phyloP scores from a whole-genome alignment of 2,329 filamentous ascomycete species.

The Aspergillus fijiensis region DNA sequence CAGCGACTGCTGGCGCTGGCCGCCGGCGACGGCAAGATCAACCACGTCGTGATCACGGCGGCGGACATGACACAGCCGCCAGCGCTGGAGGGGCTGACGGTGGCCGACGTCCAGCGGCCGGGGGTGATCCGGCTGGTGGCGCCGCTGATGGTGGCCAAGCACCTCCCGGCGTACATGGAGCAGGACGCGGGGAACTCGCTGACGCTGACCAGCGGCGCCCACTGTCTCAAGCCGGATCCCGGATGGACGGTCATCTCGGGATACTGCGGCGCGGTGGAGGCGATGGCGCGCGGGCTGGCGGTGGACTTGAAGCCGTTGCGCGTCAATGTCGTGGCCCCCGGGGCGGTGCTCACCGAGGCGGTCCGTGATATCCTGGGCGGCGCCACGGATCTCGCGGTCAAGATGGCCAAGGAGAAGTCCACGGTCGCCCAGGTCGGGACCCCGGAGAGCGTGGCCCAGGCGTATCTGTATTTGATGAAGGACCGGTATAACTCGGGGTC shows the following conservation, averaged over 20 bases:
- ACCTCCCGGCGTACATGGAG: too few relatives aligned
- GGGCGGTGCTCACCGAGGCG: constrained; percentile 51
- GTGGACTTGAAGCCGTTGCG: constrained; percentile 63
- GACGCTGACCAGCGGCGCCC: too few relatives aligned
- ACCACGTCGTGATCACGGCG: too few relatives aligned
- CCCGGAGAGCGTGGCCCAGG: constrained; percentile 48
- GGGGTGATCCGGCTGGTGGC: too few relatives aligned
- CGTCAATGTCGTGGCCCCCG: constrained; percentile 63
- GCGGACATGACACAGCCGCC: too few relatives aligned
- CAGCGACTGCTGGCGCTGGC: constrained; percentile 36
- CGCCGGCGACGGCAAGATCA: too few relatives aligned
- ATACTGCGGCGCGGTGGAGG: constrained; percentile 44
- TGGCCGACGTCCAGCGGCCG: too few relatives aligned
- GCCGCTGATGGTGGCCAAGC: too few relatives aligned
- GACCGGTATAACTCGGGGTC: constrained; percentile 34
- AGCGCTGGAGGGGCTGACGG: too few relatives aligned
- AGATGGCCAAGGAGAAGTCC: constrained; percentile 17
- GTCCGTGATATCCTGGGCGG: constrained; percentile 18
- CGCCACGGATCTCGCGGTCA: not conserved
- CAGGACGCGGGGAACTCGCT: too few relatives aligned
- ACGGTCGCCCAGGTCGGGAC: constrained; percentile 36
- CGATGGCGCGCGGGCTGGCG: constrained; percentile 57
- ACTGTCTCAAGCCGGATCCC: constrained; percentile 44
- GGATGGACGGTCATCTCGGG: constrained; percentile 53
- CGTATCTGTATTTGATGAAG: constrained; percentile 48